Base-by-base conservation (phyloP, 345 rosid genomes). In the Hypericum androsaemum region DNA sequence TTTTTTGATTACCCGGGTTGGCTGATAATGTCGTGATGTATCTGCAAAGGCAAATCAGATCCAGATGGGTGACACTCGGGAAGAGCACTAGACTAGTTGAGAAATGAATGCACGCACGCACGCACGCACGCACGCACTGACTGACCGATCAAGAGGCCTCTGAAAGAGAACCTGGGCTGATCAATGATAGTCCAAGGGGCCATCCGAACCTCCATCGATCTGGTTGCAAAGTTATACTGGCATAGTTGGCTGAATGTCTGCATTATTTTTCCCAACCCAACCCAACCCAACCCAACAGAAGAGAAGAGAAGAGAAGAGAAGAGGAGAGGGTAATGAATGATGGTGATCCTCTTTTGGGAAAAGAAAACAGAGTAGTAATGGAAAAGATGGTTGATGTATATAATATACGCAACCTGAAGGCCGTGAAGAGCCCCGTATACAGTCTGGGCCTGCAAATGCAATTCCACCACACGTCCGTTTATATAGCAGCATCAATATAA, bases 221-320 rank as follows among this genome's bases (percentile, higher is more conserved):
- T 75, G 59, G 71, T 75, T 52, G 51, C 57, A 41, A 64, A 48
- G 68, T 79, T 74, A 71, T 77, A 77, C 51, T 62, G 57, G 54
- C 94, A 84, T 52, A 84, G 58, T 55, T 84, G 94, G 79, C 88
- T 81, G 58, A 84, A 73, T 59, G 94, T 84, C 94, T 81, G 77
- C 75, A 66, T 59, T 57, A 36, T 56, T 65, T 41, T 8, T 49
- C 40, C 43, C 50, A 13, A 49, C 14, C 14, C 8, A 65, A 35
- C n/a, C 35, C 41, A 44, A 32, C 5, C 12, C 1, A 22, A 22
- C 32, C 1, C 4, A 22, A 22, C 32, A 22, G 32, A 22, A 22
- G 32, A 22, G 32, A n/a, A n/a, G n/a, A n/a, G n/a, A n/a, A n/a
- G n/a, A n/a, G n/a, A n/a, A n/a, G n/a, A n/a, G n/a, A n/a, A 22